Evolutionary conservation across 2,329 filamentous ascomycete species (phyloP).

Genomic region (Lachnellula suecica): DNA sequence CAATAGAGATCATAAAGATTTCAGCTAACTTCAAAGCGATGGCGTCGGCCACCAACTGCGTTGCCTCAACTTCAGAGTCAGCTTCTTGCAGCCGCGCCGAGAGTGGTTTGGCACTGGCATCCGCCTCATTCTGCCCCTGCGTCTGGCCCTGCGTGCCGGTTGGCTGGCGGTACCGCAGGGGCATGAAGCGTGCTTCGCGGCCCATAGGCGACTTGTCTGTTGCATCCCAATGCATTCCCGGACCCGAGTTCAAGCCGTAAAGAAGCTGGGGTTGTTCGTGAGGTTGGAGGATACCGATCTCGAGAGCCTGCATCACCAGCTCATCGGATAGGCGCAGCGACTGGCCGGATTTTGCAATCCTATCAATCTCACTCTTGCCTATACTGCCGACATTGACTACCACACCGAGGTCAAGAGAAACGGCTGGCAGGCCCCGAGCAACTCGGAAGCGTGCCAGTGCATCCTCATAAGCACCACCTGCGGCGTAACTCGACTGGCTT

Average conservation of each 20-base stretch:
- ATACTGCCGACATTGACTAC: constrained; percentile 9
- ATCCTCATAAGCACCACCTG: constrained; percentile 31
- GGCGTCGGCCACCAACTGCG: constrained; percentile 9
- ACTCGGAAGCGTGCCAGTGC: constrained; percentile 7
- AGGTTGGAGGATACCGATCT: too few relatives aligned
- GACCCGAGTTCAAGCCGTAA: too few relatives aligned
- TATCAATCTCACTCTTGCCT: not conserved
- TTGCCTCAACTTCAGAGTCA: constrained; percentile 4
- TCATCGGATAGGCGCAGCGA: not conserved
- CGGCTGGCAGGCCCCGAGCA: constrained; percentile 2
- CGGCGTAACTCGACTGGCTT: constrained; percentile 11
- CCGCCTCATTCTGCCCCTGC: not conserved
- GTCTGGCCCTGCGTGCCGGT: not conserved
- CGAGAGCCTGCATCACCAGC: constrained; percentile 1
- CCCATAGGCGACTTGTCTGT: too few relatives aligned
- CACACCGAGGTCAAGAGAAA: constrained; percentile 6
- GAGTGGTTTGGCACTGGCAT: constrained; percentile 1
- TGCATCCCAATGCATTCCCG: too few relatives aligned
- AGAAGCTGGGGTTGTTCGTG: too few relatives aligned
- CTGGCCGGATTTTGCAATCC: constrained; percentile 45
- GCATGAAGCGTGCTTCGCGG: too few relatives aligned
- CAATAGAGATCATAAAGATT: constrained; percentile 26
- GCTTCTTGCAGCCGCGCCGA: constrained; percentile 3
- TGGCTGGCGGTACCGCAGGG: too few relatives aligned
- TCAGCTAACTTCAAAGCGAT: constrained; percentile 24